Conservation (phyloP, 192 early-diverging fungal species). For the Kickxella alabastrina region DNA sequence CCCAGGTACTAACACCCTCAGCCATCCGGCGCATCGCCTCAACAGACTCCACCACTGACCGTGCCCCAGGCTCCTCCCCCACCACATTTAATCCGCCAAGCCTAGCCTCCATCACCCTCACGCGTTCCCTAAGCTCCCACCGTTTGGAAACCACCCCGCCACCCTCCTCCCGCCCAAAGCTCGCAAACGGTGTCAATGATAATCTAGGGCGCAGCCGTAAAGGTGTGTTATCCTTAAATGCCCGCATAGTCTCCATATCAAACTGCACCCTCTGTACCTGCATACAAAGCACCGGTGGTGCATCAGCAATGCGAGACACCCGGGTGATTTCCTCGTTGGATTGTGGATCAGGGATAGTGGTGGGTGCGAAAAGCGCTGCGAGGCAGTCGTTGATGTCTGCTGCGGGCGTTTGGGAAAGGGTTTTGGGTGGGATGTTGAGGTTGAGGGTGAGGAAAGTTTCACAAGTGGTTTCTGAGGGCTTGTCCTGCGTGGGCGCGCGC, state of each 20-base stretch:
- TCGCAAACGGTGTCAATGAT: slow-evolving; percentile 59
- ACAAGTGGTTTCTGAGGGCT: too few species aligned
- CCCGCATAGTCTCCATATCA: slow-evolving; percentile 51
- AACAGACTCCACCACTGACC: slow-evolving; percentile 28
- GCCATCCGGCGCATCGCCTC: slow-evolving; percentile 28
- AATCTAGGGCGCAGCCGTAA: slow-evolving; percentile 58
- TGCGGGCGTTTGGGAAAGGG: too few species aligned
- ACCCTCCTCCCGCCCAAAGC: too few species aligned
- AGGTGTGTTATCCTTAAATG: slow-evolving; percentile 70
- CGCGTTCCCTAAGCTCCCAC: too few species aligned
- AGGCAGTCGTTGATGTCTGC: slow-evolving; percentile 51
- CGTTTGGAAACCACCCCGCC: too few species aligned
- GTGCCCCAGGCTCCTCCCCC: neutral
- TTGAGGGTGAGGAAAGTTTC: slow-evolving; percentile 38
- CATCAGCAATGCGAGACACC: slow-evolving; percentile 20
- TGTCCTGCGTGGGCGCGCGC: too few species aligned
- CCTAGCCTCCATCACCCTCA: too few species aligned
- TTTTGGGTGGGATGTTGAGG: slow-evolving; percentile 21
- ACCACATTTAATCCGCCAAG: too few species aligned
- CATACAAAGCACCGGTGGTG: slow-evolving; percentile 69
- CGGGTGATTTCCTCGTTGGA: slow-evolving; percentile 1
- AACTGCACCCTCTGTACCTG: slow-evolving; percentile 70
- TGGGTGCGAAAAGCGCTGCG: slow-evolving; percentile 33
- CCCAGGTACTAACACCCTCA: slow-evolving; percentile 24
- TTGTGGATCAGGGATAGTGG: neutral